Evolutionary conservation across 1,139 yeast species (phyloP).

Genomic region (Debaryomyces sp.): DNA sequence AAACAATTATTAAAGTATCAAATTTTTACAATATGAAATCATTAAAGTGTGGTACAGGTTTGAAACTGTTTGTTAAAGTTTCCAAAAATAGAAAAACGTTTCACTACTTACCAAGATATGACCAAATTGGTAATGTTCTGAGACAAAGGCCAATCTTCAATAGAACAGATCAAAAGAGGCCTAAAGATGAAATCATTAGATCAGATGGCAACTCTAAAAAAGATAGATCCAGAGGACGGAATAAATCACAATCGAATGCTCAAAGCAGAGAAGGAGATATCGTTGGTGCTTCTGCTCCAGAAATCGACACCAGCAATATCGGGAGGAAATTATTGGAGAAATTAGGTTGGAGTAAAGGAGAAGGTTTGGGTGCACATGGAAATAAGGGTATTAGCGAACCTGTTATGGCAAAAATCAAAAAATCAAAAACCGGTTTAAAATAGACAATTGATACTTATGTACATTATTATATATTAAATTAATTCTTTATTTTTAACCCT

Average conservation of each 20-base stretch:
- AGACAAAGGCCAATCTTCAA: slow-evolving; percentile 65
- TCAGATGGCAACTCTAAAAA: slow-evolving; percentile 34
- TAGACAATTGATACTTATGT: slow-evolving; percentile 14
- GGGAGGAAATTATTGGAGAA: slow-evolving; percentile 80
- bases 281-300: slow-evolving; percentile 88
- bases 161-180: slow-evolving; percentile 61
- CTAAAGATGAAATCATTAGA: slow-evolving; percentile 38
- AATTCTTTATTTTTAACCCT: no score
- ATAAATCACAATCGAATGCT: slow-evolving; percentile 41
- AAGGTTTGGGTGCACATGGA: slow-evolving; percentile 77
- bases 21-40: slow-evolving; percentile 59
- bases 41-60: slow-evolving; percentile 56
- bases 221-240: slow-evolving; percentile 33
- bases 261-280: slow-evolving; percentile 76
- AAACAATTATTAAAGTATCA: slow-evolving; percentile 64
- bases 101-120: slow-evolving; percentile 55
- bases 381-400: slow-evolving; percentile 86
- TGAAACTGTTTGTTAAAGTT: slow-evolving; percentile 53
- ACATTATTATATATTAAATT: slow-evolving; percentile 4
- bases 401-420: slow-evolving; percentile 78
- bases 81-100: slow-evolving; percentile 59
- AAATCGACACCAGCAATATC: slow-evolving; percentile 68
- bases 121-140: slow-evolving; percentile 49
- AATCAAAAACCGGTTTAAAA: slow-evolving; percentile 71
- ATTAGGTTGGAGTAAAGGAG: slow-evolving; percentile 88